Evolutionary conservation across 2,329 filamentous ascomycete genomes (phyloP).

Genomic region (Hirsutella thompsonii): DNA sequence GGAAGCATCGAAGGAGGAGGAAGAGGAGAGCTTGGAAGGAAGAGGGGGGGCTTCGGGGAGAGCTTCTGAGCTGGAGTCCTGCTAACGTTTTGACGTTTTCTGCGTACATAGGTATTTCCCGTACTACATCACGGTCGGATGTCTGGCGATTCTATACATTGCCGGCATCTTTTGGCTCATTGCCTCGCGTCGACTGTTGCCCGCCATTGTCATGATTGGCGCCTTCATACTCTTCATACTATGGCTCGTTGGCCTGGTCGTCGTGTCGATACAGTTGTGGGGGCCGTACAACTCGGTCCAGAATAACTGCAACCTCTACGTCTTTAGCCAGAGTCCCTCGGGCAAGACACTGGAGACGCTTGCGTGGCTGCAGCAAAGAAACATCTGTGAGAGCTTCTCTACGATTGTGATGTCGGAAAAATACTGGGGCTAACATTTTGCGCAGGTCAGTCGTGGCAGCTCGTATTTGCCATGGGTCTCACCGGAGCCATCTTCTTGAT

Average conservation of each 20-base stretch:
- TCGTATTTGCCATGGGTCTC: slow-evolving; percentile 49
- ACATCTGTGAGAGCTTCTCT: slow-evolving; percentile 41
- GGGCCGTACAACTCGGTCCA: slow-evolving; percentile 46
- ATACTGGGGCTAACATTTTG: slow-evolving; percentile 36
- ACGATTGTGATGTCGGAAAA: background rate
- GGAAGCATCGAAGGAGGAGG: too few relatives aligned
- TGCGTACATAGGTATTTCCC: slow-evolving; percentile 46
- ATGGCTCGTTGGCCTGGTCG: slow-evolving; percentile 54
- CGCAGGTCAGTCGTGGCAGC: slow-evolving; percentile 48
- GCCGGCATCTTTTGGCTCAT: slow-evolving; percentile 50
- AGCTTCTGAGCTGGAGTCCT: background rate
- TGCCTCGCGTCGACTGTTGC: slow-evolving; percentile 44
- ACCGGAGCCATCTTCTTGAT: slow-evolving; percentile 47
- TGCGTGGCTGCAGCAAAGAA: slow-evolving; percentile 51
- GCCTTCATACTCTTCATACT: slow-evolving; percentile 53
- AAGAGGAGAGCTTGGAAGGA: background rate
- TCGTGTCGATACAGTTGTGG: slow-evolving; percentile 50
- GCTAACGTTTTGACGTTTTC: background rate
- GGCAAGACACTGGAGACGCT: slow-evolving; percentile 42
- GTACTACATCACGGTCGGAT: slow-evolving; percentile 47
- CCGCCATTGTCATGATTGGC: slow-evolving; percentile 49
- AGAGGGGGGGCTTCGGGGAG: background rate
- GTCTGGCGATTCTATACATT: slow-evolving; percentile 54
- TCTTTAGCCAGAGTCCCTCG: slow-evolving; percentile 35
- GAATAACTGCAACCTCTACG: slow-evolving; percentile 43